These are phyloP conservation scores for Vaccinium myrtillus DNA, from an alignment of 148 eudicot species.

Conservation along the genomic window DNA sequence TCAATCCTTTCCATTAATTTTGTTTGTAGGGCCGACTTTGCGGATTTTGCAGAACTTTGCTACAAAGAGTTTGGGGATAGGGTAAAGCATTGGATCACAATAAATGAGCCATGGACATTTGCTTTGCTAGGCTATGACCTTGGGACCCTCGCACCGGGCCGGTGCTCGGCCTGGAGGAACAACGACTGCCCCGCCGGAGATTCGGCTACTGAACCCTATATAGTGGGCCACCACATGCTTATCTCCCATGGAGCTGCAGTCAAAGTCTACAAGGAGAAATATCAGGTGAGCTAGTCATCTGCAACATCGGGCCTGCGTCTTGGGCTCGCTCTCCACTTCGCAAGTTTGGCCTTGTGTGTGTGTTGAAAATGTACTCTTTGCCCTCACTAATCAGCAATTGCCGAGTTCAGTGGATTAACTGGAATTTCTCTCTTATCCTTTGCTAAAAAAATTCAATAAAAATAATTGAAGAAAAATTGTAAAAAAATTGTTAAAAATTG, in stretches of 20 bases:
- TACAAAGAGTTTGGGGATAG: conserved; percentile 29
- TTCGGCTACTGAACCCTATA: conserved; percentile 20
- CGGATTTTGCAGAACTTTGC: conserved; percentile 21
- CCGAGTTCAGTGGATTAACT: too few species aligned
- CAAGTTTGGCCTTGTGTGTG: too few species aligned
- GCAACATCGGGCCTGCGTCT: too few species aligned
- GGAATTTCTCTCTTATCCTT: too few species aligned
- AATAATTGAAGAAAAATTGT: too few species aligned
- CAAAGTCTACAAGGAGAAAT: conserved; percentile 19
- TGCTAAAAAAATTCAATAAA: too few species aligned
- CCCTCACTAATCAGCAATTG: background rate
- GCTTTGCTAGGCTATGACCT: background rate
- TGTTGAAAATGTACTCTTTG: too few species aligned
- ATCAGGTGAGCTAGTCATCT: conserved; percentile 12
- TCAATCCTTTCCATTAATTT: background rate
- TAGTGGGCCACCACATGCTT: conserved; percentile 20
- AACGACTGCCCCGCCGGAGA: background rate
- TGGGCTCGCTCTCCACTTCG: too few species aligned
- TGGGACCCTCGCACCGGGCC: background rate
- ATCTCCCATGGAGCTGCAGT: conserved; percentile 12
- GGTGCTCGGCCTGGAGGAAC: conserved; percentile 8
- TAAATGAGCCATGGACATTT: conserved; percentile 23
- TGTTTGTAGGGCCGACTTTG: conserved; percentile 24
- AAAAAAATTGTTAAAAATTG: too few species aligned
- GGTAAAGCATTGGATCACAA: conserved; percentile 29